These are phyloP conservation scores for Raddia guianensis DNA, from an alignment of 176 grass and related monocot genomes.

Conservation along the genomic window DNA sequence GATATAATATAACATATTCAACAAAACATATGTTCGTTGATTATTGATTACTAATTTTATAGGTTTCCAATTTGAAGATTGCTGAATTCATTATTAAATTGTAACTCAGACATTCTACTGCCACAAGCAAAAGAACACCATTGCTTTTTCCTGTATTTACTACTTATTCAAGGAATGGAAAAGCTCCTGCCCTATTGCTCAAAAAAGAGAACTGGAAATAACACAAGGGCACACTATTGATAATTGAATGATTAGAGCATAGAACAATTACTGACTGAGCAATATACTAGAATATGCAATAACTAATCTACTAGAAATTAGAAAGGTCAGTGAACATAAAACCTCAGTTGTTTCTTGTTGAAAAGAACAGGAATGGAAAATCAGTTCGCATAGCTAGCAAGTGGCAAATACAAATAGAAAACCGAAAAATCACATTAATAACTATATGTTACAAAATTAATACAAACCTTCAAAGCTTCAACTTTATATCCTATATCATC, in stretches of 20 bases:
- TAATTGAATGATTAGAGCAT: conserved; percentile 1
- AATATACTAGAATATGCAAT: conserved; percentile 15
- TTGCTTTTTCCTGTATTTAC: too few species aligned
- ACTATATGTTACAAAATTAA: conserved; percentile 24
- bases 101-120: conserved; percentile 3
- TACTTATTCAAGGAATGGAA: too few species aligned
- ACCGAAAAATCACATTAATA: conserved; percentile 22
- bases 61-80: not conserved
- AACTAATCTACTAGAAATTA: conserved; percentile 13
- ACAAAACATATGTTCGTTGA: conserved; percentile 19
- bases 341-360: not conserved
- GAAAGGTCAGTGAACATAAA: conserved; percentile 27
- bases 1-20: conserved; percentile 44
- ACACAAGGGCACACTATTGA: not conserved
- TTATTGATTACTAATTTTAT: conserved; percentile 23
- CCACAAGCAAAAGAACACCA: not conserved
- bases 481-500: conserved; percentile 84
- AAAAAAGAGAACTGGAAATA: not conserved
- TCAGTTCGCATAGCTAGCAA: not conserved
- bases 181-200: too few species aligned
- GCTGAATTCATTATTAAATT: conserved; percentile 18
- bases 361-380: not conserved
- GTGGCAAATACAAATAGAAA: not conserved
- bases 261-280: conserved; percentile 15
- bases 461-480: conserved; percentile 83